Base-by-base conservation (phyloP, 192 early-diverging fungal species). In the Entophlyctis luteolus region DNA sequence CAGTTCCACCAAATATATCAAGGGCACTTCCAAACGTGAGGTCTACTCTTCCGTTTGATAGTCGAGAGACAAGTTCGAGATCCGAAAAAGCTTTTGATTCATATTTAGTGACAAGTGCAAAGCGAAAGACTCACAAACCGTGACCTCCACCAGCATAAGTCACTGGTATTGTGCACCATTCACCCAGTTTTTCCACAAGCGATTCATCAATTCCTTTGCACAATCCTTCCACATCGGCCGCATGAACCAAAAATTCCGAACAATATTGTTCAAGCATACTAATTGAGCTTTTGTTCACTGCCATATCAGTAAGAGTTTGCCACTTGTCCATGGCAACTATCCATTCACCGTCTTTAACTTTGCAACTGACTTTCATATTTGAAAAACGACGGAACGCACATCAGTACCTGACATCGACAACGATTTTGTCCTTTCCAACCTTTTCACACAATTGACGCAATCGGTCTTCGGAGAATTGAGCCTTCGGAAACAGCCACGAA, bases 291-390 rank as follows among this genome's bases (percentile, higher is more conserved):
- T 85, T 67, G 56, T 81, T 86, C 36, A 99, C 86, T 33, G 76
- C 77, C 85, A 89, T 91, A 65, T 96, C 91, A 6, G 96, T 98
- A 58, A 91, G 79, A 1, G 90, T 95, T 75, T 98, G 95, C 96
- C 96, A 99, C 68, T 94, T 91, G 73, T 99, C 85, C 94, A 96
- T 99, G 2, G 96, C 95, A 14, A 99, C 93, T 2, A 92, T 73
- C 96, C 95, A 99, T 38, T 86, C 83, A 50, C 76, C 76, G 4
- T 73, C 87, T 10, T 70, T 53, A 18, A 83, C 76, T 38, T 91
- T 78, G 72, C 94, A 96, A 75, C 94, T 93, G 10, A 52, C 1
- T 10, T 38, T 16, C 55, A 27, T 72, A 3, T 20, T 59, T 56
- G 36, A 12, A 10, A 27, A 28, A 1, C 48, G 47, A 3, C n/a